Conservation (phyloP, 805 yeast species). For the Candida fluviatilis region DNA sequence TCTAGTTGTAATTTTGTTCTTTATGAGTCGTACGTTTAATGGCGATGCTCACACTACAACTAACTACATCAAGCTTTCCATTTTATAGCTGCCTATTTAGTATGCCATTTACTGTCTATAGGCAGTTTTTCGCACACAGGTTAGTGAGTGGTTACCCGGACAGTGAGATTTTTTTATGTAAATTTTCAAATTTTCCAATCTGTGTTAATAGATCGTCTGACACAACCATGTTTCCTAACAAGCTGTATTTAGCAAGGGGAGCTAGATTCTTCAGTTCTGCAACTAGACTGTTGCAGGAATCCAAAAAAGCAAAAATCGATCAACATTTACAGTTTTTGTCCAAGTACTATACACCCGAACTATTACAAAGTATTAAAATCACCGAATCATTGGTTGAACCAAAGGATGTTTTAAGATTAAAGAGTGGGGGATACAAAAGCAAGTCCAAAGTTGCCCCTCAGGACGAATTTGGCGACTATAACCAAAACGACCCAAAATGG, state of each 20-base stretch:
- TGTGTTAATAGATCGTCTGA: too few relatives aligned
- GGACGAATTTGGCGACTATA: slow-evolving; percentile 63
- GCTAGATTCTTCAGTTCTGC: slow-evolving; percentile 7
- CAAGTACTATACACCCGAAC: slow-evolving; percentile 77
- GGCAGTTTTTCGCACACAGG: too few relatives aligned
- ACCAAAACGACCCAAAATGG: slow-evolving; percentile 71
- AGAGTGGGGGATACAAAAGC: slow-evolving; percentile 26
- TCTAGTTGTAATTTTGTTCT: too few relatives aligned
- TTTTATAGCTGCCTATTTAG: too few relatives aligned
- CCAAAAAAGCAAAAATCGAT: slow-evolving; percentile 7
- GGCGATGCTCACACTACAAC: too few relatives aligned
- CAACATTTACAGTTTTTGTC: slow-evolving; percentile 54
- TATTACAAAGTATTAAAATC: slow-evolving; percentile 74
- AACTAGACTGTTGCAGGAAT: slow-evolving; percentile 1
- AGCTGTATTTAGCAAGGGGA: slow-evolving; percentile 1
- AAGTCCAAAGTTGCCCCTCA: slow-evolving; percentile 58
- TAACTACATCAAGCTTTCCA: too few relatives aligned
- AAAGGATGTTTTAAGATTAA: slow-evolving; percentile 44
- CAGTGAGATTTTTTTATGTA: neutral
- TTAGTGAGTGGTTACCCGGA: slow-evolving; percentile 1
- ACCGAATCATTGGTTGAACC: slow-evolving; percentile 78
- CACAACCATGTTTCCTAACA: neutral
- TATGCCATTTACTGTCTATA: too few relatives aligned
- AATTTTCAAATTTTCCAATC: neutral
- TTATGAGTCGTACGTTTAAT: too few relatives aligned